phyloP scores from a whole-genome alignment of 2,329 filamentous ascomycete species.

The Talaromyces sp. region DNA sequence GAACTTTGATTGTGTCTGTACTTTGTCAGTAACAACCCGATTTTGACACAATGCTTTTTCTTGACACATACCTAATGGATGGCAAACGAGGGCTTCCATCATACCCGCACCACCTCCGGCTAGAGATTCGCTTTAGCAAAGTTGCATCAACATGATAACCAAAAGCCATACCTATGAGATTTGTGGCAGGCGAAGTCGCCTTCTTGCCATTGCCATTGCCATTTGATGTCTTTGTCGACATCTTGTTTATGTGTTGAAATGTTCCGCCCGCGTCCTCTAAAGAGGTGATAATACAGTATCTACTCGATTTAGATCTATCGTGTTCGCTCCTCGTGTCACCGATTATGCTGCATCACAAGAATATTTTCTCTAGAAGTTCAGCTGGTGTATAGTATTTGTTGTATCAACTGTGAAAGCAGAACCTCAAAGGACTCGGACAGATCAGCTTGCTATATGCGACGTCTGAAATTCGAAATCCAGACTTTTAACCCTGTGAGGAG shows the following conservation, averaged over 20 bases:
- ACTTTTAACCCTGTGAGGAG: neutral
- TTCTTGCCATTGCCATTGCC: slow-evolving; percentile 60
- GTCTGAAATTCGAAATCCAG: too few relatives aligned
- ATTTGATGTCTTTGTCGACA: slow-evolving; percentile 11
- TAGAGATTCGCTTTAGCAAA: slow-evolving; percentile 37
- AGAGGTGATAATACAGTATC: neutral
- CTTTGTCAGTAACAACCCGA: slow-evolving; percentile 16
- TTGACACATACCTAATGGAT: slow-evolving; percentile 72
- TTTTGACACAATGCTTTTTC: slow-evolving; percentile 18
- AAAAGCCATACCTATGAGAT: slow-evolving; percentile 67
- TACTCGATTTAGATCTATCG: neutral
- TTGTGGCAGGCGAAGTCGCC: slow-evolving; percentile 79
- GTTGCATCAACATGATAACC: neutral
- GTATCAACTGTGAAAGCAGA: neutral
- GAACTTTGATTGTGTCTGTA: slow-evolving; percentile 92
- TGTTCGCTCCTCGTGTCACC: slow-evolving; percentile 2
- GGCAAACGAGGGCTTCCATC: slow-evolving; percentile 97
- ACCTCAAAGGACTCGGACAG: neutral
- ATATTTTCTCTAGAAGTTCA: neutral
- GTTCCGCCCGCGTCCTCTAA: neutral
- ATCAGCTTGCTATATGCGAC: too few relatives aligned
- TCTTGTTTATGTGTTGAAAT: neutral
- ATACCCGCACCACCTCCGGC: slow-evolving; percentile 95
- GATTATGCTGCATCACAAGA: neutral
- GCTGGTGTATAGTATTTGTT: neutral